Evolutionary conservation across 2,329 filamentous ascomycete genomes (phyloP).

Genomic region (Periconia sp.): DNA sequence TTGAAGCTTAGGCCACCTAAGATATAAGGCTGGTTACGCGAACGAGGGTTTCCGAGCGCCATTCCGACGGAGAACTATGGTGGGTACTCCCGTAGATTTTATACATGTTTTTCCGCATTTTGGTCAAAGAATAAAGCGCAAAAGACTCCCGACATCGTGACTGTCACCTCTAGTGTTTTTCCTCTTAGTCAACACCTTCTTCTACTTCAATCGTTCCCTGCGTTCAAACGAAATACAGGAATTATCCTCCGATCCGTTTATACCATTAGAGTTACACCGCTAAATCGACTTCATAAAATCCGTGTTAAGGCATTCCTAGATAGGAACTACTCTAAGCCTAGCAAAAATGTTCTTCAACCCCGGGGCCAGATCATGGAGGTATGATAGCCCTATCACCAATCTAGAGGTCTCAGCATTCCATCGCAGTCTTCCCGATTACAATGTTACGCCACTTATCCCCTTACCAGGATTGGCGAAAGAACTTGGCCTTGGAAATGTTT

Average conservation of each 20-base stretch:
- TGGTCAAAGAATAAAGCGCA: no score
- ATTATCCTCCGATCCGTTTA: no score
- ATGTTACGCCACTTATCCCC: slow-evolving; percentile 60
- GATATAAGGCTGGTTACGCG: not conserved
- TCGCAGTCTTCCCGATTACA: slow-evolving; percentile 61
- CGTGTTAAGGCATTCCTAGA: no score
- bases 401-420: slow-evolving; percentile 58
- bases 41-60: not conserved
- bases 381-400: slow-evolving; percentile 16
- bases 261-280: no score
- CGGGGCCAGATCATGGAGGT: slow-evolving; percentile 30
- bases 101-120: no score
- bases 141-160: no score
- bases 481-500: slow-evolving; percentile 59
- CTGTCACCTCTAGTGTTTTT: no score
- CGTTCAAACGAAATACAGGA: not conserved
- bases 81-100: no score
- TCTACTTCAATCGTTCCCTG: no score
- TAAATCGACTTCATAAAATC: no score
- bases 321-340: no score
- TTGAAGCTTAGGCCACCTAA: slow-evolving; percentile 11
- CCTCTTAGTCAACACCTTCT: no score
- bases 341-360: slow-evolving; percentile 39
- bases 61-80: slow-evolving; percentile 7
- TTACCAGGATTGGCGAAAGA: slow-evolving; percentile 63